Base-by-base conservation (phyloP, 768 basidiomycete genomes). In the Lactarius evosmus region DNA sequence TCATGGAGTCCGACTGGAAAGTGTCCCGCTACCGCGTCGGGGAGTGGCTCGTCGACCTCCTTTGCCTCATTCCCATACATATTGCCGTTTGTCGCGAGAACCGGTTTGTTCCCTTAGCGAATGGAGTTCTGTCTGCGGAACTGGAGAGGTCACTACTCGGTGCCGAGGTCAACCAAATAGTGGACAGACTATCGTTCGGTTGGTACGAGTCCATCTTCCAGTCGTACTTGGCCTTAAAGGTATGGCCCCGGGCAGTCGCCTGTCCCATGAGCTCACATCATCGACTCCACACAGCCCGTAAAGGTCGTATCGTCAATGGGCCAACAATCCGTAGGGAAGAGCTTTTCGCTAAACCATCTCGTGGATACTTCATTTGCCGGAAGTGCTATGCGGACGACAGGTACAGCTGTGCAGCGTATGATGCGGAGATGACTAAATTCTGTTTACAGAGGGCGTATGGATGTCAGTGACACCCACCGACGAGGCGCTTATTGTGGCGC, bases 241-340 rank as follows among this genome's bases (percentile, higher is more conserved):
- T 80, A 51, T 7, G 50, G 19, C 46, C 36, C 27, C 12, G 34
- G 9, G n/a, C 25, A 9, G 1, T 51, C 17, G 1, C 27, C 4
- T 32, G 27, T 25, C 0, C 1, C 38, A 32, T 61, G 60, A 34
- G 55, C 30, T 19, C 19, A 29, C 6, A 17, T 27, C 1, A 5
- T 9, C 33, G 29, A 55, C 7, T 50, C 44, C 52, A 41, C 30
- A 16, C 54, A 86, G 83, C 85, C 84, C 2, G 84, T 87, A 16
- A 81, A 78, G 66, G 86, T 86, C 3, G 85, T 86, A 1, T 84
- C 85, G 0, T 87, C 85, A 0, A 86, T 86, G 86, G 85, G 85
- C 0, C 85, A 86, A 69, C 85, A 87, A 68, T 85, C 83, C 0
- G 85, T 87, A 1, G 86, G 85, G 0, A 86, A 86, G 67, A 83